Evolutionary conservation across 2,329 filamentous ascomycete species (phyloP), one percentile per base, ranked within the genome.

Genomic region (Aspergillus fumigatus): DNA sequence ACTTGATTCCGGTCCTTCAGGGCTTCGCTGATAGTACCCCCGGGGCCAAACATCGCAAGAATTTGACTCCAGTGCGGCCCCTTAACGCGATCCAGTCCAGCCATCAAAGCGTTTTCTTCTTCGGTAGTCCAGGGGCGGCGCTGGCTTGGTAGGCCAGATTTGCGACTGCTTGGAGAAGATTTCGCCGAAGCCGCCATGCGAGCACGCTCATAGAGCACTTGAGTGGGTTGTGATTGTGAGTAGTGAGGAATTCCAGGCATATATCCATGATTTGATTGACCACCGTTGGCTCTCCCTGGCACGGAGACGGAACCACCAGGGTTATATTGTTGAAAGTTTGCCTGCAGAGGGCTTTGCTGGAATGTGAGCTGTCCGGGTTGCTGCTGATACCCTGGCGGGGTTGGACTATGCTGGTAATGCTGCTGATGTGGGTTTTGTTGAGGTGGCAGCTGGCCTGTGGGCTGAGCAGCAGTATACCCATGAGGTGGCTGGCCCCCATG

Each of bases 21-120:
- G 25, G 93, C 88, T 64, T 93, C 88, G 49, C 86, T 92, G 25
- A 93, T 84, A 0, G 87, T 88, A 4, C 92, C 92, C 45, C 88
- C 88, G 0, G 85, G 82, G 0, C 92, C 92, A 69, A 93, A 96
- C 45, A 96, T 82, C 1, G 87, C 87, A 11, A 96, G 79, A 49
- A 96, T 96, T 69, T 96, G 91, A 64, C 89, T 93, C 92, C 92
- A 96, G 67, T 96, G 91, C 19, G 92, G 92, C 0, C 92, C 92
- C 69, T 92, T 92, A 49, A 96, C 92, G 70, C 88, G 85, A 67
- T 95, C 92, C 3, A 96, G 83, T 1, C 92, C 92, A 50, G 88
- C 85, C 88, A 96, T 93, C 19, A 96, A 80, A 0, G 92, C 91
- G 71, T 92, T 91, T 70, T 96, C 92, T 73, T 96, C 92, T 61